Evolutionary conservation across 495 filamentous ascomycete genomes (phyloP).

Genomic region (Ascobolus immersus): DNA sequence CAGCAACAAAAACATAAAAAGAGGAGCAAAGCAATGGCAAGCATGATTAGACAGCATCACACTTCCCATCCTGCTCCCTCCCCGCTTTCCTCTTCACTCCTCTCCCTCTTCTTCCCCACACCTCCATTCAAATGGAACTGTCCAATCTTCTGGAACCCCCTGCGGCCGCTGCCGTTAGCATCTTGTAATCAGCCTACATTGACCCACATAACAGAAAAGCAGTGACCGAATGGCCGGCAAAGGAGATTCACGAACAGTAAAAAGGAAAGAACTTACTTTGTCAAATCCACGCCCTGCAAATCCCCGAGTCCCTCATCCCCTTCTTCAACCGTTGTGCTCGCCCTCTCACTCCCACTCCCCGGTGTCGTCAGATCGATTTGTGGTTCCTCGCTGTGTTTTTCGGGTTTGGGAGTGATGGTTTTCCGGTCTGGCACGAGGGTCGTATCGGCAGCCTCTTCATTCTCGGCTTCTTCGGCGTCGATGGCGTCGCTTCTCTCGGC

Average conservation of each 20-base stretch:
- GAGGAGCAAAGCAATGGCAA: no score
- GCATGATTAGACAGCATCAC: no score
- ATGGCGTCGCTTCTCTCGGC: no score
- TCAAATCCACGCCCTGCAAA: constrained; percentile 37
- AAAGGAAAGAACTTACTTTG: constrained; percentile 26
- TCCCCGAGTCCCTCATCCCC: constrained; percentile 26
- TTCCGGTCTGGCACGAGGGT: background rate
- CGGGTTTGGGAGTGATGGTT: no score
- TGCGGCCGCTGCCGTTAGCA: no score
- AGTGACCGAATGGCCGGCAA: background rate
- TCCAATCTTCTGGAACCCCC: constrained; percentile 16
- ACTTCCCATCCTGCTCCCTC: no score
- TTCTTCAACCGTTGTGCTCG: constrained; percentile 17
- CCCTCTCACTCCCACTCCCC: constrained; percentile 6
- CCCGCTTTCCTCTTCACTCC: no score
- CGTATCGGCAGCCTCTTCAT: background rate
- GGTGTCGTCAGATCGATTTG: constrained; percentile 14
- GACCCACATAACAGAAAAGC: constrained; percentile 3
- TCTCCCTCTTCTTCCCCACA: no score
- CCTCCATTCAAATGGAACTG: no score
- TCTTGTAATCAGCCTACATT: no score
- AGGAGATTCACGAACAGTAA: background rate
- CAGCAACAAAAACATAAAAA: no score
- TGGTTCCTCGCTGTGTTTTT: no score
- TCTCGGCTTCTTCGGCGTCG: background rate